Evolutionary conservation across 2,329 filamentous ascomycete genomes (phyloP).

Genomic region (Chaetomium sp.): DNA sequence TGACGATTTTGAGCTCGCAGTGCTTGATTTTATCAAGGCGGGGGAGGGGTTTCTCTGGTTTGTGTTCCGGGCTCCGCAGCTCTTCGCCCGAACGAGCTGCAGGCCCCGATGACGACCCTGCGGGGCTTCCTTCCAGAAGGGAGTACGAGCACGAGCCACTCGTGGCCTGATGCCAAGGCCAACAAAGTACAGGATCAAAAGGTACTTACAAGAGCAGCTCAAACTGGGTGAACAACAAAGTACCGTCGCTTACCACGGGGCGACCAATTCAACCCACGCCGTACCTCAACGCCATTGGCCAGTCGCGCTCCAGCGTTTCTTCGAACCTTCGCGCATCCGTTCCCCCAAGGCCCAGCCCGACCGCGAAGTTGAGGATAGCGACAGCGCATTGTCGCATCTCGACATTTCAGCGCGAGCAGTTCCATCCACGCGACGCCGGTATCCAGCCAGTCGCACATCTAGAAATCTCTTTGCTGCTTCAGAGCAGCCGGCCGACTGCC

Average conservation of each 20-base stretch:
- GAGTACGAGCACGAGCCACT: not conserved
- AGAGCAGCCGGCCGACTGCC: not conserved
- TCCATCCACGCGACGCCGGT: not conserved
- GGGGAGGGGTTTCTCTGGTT: slow-evolving; percentile 26
- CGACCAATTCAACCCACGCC: not conserved
- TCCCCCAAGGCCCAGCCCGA: slow-evolving; percentile 6
- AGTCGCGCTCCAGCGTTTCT: slow-evolving; percentile 20
- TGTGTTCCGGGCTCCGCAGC: slow-evolving; percentile 17
- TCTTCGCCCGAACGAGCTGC: slow-evolving; percentile 10
- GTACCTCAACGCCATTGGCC: slow-evolving; percentile 9
- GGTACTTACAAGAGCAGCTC: too few species aligned
- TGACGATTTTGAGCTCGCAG: slow-evolving; percentile 23
- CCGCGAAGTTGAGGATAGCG: slow-evolving; percentile 1
- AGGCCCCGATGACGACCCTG: not conserved
- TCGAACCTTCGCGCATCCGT: slow-evolving; percentile 8
- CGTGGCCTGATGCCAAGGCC: not conserved
- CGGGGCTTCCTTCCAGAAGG: not conserved
- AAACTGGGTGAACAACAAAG: not conserved
- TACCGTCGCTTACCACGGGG: not conserved
- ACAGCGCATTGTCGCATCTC: slow-evolving; percentile 4
- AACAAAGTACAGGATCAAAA: too few species aligned
- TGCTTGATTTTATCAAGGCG: slow-evolving; percentile 26
- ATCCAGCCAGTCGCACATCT: slow-evolving; percentile 2
- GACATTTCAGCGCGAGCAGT: not conserved
- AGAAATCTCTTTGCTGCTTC: not conserved